Evolutionary conservation across 1,284 basidiomycete genomes (phyloP), one percentile per base, ranked within the genome.

Genomic region (Lignosus rhinocerotis): DNA sequence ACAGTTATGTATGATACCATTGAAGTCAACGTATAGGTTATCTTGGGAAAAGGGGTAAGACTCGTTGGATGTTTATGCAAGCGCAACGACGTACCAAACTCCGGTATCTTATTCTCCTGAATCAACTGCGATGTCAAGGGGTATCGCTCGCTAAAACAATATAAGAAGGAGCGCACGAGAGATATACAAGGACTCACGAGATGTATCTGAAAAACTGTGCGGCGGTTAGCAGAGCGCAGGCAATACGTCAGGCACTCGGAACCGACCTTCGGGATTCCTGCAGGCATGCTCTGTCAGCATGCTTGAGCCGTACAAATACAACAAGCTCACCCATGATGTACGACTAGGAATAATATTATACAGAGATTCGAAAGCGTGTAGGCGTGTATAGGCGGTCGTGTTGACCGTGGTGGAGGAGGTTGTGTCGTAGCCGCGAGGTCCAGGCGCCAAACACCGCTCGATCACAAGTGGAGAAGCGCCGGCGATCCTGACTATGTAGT

Each of bases 1-100:
- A 87, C 96, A 98, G 70, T 96, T 94, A 79, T 99, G 96, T 63
- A 99, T 98, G 74, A 99, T 98, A 60, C 94, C 95, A 73, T 99
- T 99, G 84, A 97, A 98, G 75, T 94, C 95, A 66, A 97, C 84
- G 74, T 97, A 96, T 59, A 96, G 76, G 70, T 93, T 93, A 75
- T 96, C 92, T 63, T 89, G 21, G 21, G 19, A 32, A 52, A 56
- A 16, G 48, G 25, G 53, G 65, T 6, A 67, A 54, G n/a, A 60
- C 51, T 58, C 16, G 49, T 19, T 42, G 21, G 16, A 32, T 43
- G 17, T 41, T 32, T 12, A 21, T 32, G 16, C 49, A 63, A 30
- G 53, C 14, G 30, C 10, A 30, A 30, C 21, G 36, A 66, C 77
- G 64, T 61, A 90, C 90, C 90, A 67, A 93, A 93, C 75, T 98